phyloP scores from a whole-genome alignment of 169 alveolate genomes.

The Theileria annulata region DNA sequence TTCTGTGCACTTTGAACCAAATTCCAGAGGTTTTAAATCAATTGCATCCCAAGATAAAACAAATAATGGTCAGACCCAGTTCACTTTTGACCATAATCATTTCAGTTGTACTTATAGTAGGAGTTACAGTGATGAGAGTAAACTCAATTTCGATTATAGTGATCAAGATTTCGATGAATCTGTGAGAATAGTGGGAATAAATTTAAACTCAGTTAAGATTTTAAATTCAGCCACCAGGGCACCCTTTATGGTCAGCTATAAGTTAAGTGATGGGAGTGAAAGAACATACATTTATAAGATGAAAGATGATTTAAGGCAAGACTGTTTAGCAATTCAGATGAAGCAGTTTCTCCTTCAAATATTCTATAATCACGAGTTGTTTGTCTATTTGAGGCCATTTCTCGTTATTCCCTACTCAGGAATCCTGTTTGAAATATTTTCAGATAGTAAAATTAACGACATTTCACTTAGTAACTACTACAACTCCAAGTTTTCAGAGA shows the following conservation, averaged over 20 bases:
- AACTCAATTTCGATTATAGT: background rate
- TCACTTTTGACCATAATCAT: background rate
- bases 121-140: background rate
- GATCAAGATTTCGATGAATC: background rate
- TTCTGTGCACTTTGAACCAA: background rate
- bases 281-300: conserved; percentile 70
- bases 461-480: background rate
- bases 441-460: conserved; percentile 73
- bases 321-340: conserved; percentile 82
- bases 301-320: conserved; percentile 86
- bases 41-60: background rate
- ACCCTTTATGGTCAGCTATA: conserved; percentile 48
- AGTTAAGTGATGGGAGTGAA: background rate
- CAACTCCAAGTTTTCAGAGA: background rate
- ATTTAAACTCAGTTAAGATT: conserved; percentile 19
- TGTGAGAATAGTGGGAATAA: conserved; percentile 15
- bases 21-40: background rate
- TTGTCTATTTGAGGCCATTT: conserved; percentile 72
- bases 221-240: conserved; percentile 56
- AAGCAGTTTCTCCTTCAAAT: conserved; percentile 75
- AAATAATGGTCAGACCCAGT: too few relatives aligned
- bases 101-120: background rate
- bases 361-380: conserved; percentile 61
- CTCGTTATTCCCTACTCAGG: conserved; percentile 73
- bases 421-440: conserved; percentile 38